phyloP scores from a whole-genome alignment of 2,329 filamentous ascomycete genomes.

The Malbranchea zuffiana region DNA sequence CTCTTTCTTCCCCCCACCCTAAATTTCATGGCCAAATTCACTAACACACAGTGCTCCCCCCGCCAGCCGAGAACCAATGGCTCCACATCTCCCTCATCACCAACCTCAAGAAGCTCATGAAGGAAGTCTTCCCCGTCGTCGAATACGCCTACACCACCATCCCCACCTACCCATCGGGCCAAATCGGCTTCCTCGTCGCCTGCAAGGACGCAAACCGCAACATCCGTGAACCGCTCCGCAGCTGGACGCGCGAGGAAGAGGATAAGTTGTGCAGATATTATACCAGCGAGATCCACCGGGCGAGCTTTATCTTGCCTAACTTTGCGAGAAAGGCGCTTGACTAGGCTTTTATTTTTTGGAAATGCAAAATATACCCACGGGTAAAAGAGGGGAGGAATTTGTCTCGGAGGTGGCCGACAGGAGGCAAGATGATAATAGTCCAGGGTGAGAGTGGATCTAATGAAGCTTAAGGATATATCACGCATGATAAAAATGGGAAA shows the following conservation, averaged over 20 bases:
- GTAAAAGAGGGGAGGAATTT: too few relatives aligned
- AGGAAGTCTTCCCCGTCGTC: conserved; percentile 90
- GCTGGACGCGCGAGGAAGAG: conserved; percentile 79
- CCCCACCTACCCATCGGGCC: conserved; percentile 94
- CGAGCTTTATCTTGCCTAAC: conserved; percentile 82
- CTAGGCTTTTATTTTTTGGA: conserved; percentile 1
- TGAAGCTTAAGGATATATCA: too few relatives aligned
- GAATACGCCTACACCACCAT: conserved; percentile 99
- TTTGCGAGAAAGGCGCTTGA: conserved; percentile 65
- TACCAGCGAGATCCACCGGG: conserved; percentile 92
- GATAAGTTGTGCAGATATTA: conserved; percentile 92
- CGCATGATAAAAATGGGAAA: too few relatives aligned
- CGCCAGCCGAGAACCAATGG: conserved; percentile 94
- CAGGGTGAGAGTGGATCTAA: too few relatives aligned
- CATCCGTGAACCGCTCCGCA: conserved; percentile 72
- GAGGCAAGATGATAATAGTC: too few relatives aligned
- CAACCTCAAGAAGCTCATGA: conserved; percentile 92
- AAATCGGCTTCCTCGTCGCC: conserved; percentile 99
- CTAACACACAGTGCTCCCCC: conserved; percentile 5
- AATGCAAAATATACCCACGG: conserved; percentile 4
- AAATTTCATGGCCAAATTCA: conserved; percentile 20
- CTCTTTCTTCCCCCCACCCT: neutral
- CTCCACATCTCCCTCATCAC: conserved; percentile 89
- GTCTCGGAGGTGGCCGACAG: too few relatives aligned
- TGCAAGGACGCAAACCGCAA: conserved; percentile 81